A percentile compares a stretch with the other conserved stretches of the same genome.
Evolutionary conservation across 352 stramenopile genomes (phyloP).

Genomic region (Achlya hypogyna): DNA sequence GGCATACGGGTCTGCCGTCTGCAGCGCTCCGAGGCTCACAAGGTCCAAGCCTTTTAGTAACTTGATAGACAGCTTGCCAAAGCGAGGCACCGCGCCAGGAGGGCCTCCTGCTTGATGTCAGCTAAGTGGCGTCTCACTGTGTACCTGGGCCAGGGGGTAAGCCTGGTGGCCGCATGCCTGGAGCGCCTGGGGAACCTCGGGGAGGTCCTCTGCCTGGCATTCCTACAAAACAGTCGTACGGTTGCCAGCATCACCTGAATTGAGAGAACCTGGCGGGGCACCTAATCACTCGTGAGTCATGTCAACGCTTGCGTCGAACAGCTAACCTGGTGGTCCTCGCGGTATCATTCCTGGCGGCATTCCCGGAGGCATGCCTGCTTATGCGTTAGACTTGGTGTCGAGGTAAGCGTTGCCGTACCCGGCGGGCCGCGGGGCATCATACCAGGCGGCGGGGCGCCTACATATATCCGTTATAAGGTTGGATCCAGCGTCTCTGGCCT

Average conservation of each 20-base stretch:
- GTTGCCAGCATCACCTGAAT: too few relatives aligned
- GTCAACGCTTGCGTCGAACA: neutral
- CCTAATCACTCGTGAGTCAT: neutral
- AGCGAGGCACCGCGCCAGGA: conserved; percentile 63
- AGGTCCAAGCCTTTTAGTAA: conserved; percentile 87
- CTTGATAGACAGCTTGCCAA: conserved; percentile 88
- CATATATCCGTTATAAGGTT: conserved; percentile 19
- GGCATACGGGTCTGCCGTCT: conserved; percentile 89
- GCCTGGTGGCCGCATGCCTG: conserved; percentile 8
- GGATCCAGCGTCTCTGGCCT: conserved; percentile 28
- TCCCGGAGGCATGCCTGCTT: conserved; percentile 2
- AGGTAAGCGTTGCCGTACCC: too few relatives aligned
- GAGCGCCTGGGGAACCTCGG: conserved; percentile 17
- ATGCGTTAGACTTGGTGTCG: too few relatives aligned
- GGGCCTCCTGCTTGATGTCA: conserved; percentile 25
- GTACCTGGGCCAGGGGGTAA: conserved; percentile 26
- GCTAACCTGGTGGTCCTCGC: conserved; percentile 20
- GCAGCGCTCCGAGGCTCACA: conserved; percentile 89
- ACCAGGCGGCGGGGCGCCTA: conserved; percentile 16
- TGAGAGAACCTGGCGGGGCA: neutral
- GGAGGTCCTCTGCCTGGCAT: conserved; percentile 23
- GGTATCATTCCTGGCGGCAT: conserved; percentile 25
- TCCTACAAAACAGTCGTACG: conserved; percentile 11
- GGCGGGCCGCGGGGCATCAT: conserved; percentile 25
- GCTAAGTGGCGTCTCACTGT: conserved; percentile 19